Percentiles rank a stretch among this genome's conserved stretches.
Evolutionary conservation across 371 early-diverging fungal genomes (phyloP).

Genomic region (Amoeboaphelidium occidentale): DNA sequence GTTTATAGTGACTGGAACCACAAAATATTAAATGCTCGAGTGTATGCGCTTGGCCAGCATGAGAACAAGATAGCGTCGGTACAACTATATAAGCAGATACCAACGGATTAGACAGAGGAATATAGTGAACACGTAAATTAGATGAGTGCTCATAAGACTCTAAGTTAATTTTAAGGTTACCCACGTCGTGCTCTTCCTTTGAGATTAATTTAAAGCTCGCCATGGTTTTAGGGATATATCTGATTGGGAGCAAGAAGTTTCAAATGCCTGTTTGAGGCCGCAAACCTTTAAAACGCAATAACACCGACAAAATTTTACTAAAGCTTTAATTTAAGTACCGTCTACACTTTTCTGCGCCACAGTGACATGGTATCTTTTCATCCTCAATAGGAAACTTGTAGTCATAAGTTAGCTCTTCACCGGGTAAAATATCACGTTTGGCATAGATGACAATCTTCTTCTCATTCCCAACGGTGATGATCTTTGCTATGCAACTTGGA

Average conservation of each 20-base stretch:
- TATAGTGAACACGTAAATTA: too few relatives aligned
- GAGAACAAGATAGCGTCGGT: not conserved
- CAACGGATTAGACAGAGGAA: too few relatives aligned
- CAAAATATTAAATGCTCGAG: not conserved
- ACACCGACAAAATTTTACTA: not conserved
- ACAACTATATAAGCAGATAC: not conserved
- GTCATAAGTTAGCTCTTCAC: slow-evolving; percentile 10
- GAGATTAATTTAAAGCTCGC: too few relatives aligned
- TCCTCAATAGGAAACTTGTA: slow-evolving; percentile 4
- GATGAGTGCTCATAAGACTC: too few relatives aligned
- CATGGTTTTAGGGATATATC: too few relatives aligned
- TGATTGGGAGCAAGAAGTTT: too few relatives aligned
- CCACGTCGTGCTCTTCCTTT: too few relatives aligned
- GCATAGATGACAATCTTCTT: slow-evolving; percentile 45
- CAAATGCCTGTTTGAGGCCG: too few relatives aligned
- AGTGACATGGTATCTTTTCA: not conserved
- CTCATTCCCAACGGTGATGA: not conserved
- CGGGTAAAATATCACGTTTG: slow-evolving; percentile 35
- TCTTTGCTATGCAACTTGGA: slow-evolving; percentile 6
- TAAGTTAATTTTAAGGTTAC: too few relatives aligned
- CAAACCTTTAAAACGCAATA: too few relatives aligned
- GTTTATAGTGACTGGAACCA: not conserved
- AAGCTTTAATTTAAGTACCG: not conserved
- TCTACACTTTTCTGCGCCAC: not conserved
- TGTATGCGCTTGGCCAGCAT: not conserved